Evolutionary conservation across 2,329 filamentous ascomycete species (phyloP), one percentile per base, ranked within the genome.

Genomic region (Diaporthe velutina): DNA sequence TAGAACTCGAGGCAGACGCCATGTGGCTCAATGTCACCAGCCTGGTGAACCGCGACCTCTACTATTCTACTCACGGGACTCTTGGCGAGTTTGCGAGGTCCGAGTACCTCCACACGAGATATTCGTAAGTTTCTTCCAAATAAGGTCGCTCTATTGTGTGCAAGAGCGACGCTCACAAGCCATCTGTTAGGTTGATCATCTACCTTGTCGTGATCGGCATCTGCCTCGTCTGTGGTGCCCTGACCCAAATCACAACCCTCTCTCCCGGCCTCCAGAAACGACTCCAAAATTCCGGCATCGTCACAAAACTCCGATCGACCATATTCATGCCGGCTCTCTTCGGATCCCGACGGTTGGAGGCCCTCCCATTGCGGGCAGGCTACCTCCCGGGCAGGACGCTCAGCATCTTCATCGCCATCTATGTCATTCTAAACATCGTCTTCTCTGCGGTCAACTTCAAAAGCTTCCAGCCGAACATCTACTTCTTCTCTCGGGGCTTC

Each of bases 361-460:
- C 64, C 17, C 64, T 68, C 64, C 64, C 64, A 1, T 45, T n/a
- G 19, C 64, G 48, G 15, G 48, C 64, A 22, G 64, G 64, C 48
- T 68, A 68, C 33, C 64, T 68, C 33, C 64, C 64, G 6, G 25
- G 64, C 8, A 40, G 64, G 33, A 38, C 48, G 22, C 64, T 68
- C 2, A 68, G 64, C 64, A 68, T 88, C 17, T 88, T 86, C 78
- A 85, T 89, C 45, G 57, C 80, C 15, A 79, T 84, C 61, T 79
- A 87, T 25, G 74, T 85, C 25, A 76, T 78, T 22, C 77, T 86
- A 28, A 87, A 87, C 74, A 73, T 83, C 17, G 60, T 84, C 17
- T 78, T 85, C 2, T 77, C 76, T 6, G 78, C 80, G 22, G 78
- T 81, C 15, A 81, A 80, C 2, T 84, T 83, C 70, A 72, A 78